Evolutionary conservation across 306 rosid species (phyloP).

Genomic region (Pueraria montana): DNA sequence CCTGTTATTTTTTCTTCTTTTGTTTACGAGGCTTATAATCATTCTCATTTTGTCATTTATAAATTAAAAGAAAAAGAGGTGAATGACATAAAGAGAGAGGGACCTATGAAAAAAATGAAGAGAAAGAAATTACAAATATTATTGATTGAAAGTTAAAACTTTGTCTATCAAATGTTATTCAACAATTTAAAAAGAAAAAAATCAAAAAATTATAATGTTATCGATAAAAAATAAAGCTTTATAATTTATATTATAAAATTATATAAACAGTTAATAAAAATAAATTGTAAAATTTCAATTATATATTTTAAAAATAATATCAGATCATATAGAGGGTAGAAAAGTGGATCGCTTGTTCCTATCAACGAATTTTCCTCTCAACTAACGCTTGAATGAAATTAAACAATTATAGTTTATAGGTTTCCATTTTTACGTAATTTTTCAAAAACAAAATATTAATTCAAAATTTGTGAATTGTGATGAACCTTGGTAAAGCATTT

Average conservation of each 20-base stretch:
- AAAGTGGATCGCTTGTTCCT: constrained; percentile 4
- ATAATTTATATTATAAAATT: not conserved
- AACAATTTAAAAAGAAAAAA: not conserved
- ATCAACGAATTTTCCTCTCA: constrained; percentile 1
- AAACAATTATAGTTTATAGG: too few species aligned
- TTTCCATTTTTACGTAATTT: too few species aligned
- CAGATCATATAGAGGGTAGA: not conserved
- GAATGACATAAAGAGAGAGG: not conserved
- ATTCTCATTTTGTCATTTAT: not conserved
- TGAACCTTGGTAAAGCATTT: too few species aligned
- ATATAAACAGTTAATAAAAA: not conserved
- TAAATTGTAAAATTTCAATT: not conserved
- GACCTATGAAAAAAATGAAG: not conserved
- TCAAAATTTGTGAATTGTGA: too few species aligned
- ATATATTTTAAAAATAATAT: not conserved
- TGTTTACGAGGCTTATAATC: not conserved
- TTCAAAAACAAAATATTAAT: too few species aligned
- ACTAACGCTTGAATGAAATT: constrained; percentile 11
- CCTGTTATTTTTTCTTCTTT: not conserved
- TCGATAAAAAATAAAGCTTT: not conserved
- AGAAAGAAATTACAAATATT: not conserved
- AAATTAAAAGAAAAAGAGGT: not conserved
- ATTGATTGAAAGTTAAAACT: not conserved
- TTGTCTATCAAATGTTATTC: not conserved
- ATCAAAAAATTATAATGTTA: not conserved